These are phyloP conservation scores for Vigna reflexopilosa DNA, from an alignment of 306 rosid species.

Conservation along the genomic window DNA sequence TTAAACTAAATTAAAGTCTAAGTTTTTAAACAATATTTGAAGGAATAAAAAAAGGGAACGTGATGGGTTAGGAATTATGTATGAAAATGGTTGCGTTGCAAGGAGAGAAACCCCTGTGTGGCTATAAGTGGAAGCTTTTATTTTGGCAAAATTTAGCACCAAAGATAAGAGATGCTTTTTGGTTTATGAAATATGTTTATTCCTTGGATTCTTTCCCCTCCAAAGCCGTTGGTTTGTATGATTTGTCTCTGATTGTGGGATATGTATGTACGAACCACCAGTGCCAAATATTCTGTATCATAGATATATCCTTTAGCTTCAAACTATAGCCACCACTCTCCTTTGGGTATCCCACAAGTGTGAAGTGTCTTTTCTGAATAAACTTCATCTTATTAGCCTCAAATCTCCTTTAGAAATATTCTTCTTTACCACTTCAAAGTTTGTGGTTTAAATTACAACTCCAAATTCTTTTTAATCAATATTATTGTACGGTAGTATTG, in stretches of 20 bases:
- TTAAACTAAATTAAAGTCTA: conserved; percentile 21
- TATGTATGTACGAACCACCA: conserved; percentile 41
- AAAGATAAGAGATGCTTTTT: conserved; percentile 35
- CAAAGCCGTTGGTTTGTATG: conserved; percentile 41
- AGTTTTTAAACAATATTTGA: conserved; percentile 1
- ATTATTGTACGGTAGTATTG: too few species aligned
- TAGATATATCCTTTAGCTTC: conserved; percentile 23
- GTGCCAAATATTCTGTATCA: conserved; percentile 42
- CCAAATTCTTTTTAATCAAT: too few species aligned
- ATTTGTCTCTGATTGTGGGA: conserved; percentile 32
- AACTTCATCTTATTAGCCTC: not conserved
- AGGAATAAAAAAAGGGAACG: conserved; percentile 34
- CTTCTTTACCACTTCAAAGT: too few species aligned
- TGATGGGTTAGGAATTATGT: not conserved
- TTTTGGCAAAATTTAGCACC: conserved; percentile 38
- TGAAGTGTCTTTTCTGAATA: conserved; percentile 16
- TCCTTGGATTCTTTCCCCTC: conserved; percentile 54
- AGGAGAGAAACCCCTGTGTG: conserved; percentile 42
- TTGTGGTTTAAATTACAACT: too few species aligned
- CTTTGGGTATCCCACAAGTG: conserved; percentile 20
- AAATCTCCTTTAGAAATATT: too few species aligned
- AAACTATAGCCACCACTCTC: conserved; percentile 48
- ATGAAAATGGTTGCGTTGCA: conserved; percentile 30
- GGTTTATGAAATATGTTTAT: conserved; percentile 12
- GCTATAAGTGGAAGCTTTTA: conserved; percentile 32